phyloP scores from a whole-genome alignment of 2,329 filamentous ascomycete genomes.

The Exophiala viscosa region DNA sequence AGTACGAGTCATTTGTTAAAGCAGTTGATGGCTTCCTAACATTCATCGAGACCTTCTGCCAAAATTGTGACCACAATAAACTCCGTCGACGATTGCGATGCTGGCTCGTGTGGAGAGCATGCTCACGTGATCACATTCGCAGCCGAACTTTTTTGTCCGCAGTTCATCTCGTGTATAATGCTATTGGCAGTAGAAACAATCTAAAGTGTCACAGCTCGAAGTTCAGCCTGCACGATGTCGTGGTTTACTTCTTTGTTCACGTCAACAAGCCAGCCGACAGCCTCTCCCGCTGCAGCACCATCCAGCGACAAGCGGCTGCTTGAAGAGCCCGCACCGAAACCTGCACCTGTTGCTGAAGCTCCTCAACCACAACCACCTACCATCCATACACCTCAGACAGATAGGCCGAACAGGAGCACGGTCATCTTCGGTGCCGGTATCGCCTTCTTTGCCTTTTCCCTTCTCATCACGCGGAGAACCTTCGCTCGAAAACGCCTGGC shows the following conservation, averaged over 20 bases:
- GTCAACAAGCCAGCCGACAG: slow-evolving; percentile 11
- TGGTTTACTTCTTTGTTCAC: slow-evolving; percentile 27
- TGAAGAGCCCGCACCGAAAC: slow-evolving; percentile 12
- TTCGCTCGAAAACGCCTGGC: slow-evolving; percentile 60
- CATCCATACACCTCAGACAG: slow-evolving; percentile 9
- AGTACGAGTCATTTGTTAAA: too few species aligned
- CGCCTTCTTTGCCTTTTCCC: slow-evolving; percentile 69
- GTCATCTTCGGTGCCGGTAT: slow-evolving; percentile 68
- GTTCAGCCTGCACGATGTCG: slow-evolving; percentile 18
- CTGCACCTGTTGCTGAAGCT: slow-evolving; percentile 1
- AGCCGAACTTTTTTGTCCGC: too few species aligned
- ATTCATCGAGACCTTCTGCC: too few species aligned
- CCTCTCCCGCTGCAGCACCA: not conserved
- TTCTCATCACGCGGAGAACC: slow-evolving; percentile 67
- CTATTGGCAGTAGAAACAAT: too few species aligned
- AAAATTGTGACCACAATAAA: too few species aligned
- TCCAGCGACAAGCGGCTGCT: slow-evolving; percentile 18
- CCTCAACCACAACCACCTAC: slow-evolving; percentile 3
- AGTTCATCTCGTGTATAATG: too few species aligned
- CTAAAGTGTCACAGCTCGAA: not conserved
- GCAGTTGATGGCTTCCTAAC: too few species aligned
- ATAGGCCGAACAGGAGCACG: slow-evolving; percentile 53
- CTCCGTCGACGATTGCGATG: too few species aligned
- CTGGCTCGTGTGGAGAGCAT: too few species aligned
- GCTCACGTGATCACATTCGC: too few species aligned